Evolutionary conservation across 306 rosid genomes (phyloP), one percentile per base, ranked within the genome.

Genomic region (Malus sylvestris): DNA sequence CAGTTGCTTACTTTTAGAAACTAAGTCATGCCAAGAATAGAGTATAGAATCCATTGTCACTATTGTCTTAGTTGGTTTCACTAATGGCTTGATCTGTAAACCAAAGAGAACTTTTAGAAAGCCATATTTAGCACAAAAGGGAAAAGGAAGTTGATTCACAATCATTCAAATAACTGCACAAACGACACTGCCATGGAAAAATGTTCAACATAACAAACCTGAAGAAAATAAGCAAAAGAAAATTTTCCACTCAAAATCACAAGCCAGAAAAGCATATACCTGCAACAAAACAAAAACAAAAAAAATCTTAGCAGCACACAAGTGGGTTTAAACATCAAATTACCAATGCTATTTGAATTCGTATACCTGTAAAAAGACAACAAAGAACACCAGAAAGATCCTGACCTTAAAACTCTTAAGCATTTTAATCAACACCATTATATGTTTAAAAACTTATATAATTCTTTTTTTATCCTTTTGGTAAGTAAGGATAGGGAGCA

Each of bases 241-340:
- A 92, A 94, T 67, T 94, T 94, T 35, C 81, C 97, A 79, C 91
- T 62, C 89, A 94, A 87, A 83, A 89, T 45, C 42, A 94, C 69
- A 57, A 94, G 87, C 98, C 98, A 94, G 80, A 94, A 88, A 40
- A 94, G 81, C 96, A 90, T 75, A 73, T 94, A 94, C 91, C 98
- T 94, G 87, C 74, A 83, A 74, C 58, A 78, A 70, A 13, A 58
- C 30, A 35, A 5, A 35, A 38, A 38, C 2, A 42, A 25, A 73
- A 30, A 30, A 40, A 18, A 18, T 12, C 20, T 32, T 64, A 27
- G 68, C 15, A 62, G 70, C 58, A 66, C 44, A 35, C 1, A 42
- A 79, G 63, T 53, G 65, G 19, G 7, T 42, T 33, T 16, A 52
- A 73, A 46, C 63, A 61, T 59, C 66, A 61, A n/a, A 67, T 76